Evolutionary conservation across 257 asterid genomes (phyloP).

Genomic region (Ilex aquifolium): DNA sequence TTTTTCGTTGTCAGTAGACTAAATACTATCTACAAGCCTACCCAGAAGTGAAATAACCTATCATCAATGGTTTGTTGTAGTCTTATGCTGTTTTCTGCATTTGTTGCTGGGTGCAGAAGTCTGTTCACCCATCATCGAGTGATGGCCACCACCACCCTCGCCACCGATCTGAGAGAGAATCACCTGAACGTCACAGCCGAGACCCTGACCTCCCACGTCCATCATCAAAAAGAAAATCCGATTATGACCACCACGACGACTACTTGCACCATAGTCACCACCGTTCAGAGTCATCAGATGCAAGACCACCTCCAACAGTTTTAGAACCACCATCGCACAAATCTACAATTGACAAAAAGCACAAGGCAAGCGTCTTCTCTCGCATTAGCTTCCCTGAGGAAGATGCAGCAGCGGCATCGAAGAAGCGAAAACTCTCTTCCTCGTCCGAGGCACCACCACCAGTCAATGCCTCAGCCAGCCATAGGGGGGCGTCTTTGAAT

Average conservation of each 20-base stretch:
- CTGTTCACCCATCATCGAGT: constrained; percentile 32
- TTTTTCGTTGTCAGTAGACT: too few relatives aligned
- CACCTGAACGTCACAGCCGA: constrained; percentile 33
- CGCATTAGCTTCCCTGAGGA: constrained; percentile 84
- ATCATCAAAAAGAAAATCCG: constrained; percentile 55
- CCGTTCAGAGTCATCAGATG: too few relatives aligned
- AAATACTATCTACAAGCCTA: too few relatives aligned
- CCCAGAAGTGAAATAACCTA: too few relatives aligned
- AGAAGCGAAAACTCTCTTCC: constrained; percentile 52
- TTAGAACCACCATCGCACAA: constrained; percentile 2
- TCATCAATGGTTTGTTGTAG: too few relatives aligned
- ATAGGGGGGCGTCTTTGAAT: constrained; percentile 31
- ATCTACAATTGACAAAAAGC: constrained; percentile 40
- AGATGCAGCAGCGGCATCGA: constrained; percentile 41
- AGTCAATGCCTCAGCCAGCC: constrained; percentile 23
- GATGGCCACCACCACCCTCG: constrained; percentile 32
- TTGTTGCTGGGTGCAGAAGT: constrained; percentile 37
- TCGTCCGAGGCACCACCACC: constrained; percentile 30
- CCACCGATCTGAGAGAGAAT: background rate
- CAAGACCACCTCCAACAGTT: too few relatives aligned
- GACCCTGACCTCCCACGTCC: constrained; percentile 64
- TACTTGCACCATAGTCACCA: too few relatives aligned
- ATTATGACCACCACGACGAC: constrained; percentile 13
- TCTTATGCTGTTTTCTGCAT: too few relatives aligned
- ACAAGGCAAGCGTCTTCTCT: constrained; percentile 76